Conservation (phyloP, 2,329 filamentous ascomycete genomes). For the Aschersonia sp. region DNA sequence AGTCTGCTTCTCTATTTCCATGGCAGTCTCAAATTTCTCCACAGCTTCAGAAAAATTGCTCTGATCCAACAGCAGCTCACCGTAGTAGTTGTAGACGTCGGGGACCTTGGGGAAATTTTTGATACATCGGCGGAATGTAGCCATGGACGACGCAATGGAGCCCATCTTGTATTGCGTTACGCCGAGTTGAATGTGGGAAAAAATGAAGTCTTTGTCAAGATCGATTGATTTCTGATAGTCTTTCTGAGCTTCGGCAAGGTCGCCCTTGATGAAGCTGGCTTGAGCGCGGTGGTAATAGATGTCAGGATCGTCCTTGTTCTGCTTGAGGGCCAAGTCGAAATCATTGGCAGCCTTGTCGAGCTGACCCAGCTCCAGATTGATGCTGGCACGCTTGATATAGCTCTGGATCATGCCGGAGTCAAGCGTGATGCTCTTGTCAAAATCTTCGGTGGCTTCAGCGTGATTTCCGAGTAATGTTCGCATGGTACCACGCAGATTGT, state of each 20-base stretch:
- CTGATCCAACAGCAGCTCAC: slow-evolving; percentile 91
- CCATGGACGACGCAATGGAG: slow-evolving; percentile 93
- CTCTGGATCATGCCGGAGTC: slow-evolving; percentile 83
- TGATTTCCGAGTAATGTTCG: slow-evolving; percentile 85
- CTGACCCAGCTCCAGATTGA: slow-evolving; percentile 86
- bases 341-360: slow-evolving; percentile 78
- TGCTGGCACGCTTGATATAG: slow-evolving; percentile 97
- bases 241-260: slow-evolving; percentile 86
- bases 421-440: slow-evolving; percentile 86
- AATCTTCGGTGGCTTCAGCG: slow-evolving; percentile 64
- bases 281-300: slow-evolving; percentile 99
- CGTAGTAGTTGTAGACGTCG: slow-evolving; percentile 99
- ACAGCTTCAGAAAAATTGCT: slow-evolving; percentile 91
- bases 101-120: slow-evolving; percentile 97
- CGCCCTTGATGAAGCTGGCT: slow-evolving; percentile 92
- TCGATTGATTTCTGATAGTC: slow-evolving; percentile 99
- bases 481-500: slow-evolving; percentile 96
- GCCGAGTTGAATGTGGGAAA: slow-evolving; percentile 97
- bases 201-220: slow-evolving; percentile 90
- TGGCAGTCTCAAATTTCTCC: slow-evolving; percentile 96
- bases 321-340: slow-evolving; percentile 70
- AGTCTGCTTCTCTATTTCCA: slow-evolving; percentile 92
- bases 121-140: slow-evolving; percentile 90
- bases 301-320: slow-evolving; percentile 82
- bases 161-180: slow-evolving; percentile 99